Conservation (phyloP, 306 rosid species). For the Prunus dulcis region DNA sequence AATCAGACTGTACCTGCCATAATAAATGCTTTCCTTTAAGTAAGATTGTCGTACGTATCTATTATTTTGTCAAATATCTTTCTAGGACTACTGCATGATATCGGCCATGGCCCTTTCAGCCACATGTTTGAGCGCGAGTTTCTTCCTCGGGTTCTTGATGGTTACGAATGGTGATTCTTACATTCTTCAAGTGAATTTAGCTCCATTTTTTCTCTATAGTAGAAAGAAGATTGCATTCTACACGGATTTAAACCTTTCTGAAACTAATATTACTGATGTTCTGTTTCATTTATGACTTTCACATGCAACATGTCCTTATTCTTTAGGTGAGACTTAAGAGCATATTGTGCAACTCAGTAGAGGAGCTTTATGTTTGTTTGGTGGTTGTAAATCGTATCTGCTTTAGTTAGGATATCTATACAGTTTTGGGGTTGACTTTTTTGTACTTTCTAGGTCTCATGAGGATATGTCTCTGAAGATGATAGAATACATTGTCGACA, state of each 20-base stretch:
- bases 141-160: slow-evolving; percentile 59
- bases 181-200: slow-evolving; percentile 8
- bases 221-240: slow-evolving; percentile 40
- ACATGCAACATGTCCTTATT: neutral
- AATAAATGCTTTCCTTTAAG: slow-evolving; percentile 19
- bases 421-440: slow-evolving; percentile 7
- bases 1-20: slow-evolving; percentile 15
- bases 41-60: slow-evolving; percentile 19
- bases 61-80: slow-evolving; percentile 9
- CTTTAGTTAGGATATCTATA: slow-evolving; percentile 12
- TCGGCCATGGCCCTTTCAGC: slow-evolving; percentile 97
- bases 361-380: neutral
- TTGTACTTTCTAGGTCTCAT: slow-evolving; percentile 61
- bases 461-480: slow-evolving; percentile 80
- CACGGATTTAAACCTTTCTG: slow-evolving; percentile 2
- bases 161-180: slow-evolving; percentile 47
- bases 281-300: slow-evolving; percentile 2
- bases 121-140: slow-evolving; percentile 81
- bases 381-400: neutral
- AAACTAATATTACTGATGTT: neutral
- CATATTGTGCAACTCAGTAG: neutral
- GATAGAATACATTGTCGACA: slow-evolving; percentile 80
- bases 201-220: slow-evolving; percentile 4
- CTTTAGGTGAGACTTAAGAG: neutral
- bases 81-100: slow-evolving; percentile 91